A percentile compares a stretch with the other conserved stretches of the same genome.
phyloP scores from a whole-genome alignment of 1,284 basidiomycete species.

The Kwoniella shivajii region DNA sequence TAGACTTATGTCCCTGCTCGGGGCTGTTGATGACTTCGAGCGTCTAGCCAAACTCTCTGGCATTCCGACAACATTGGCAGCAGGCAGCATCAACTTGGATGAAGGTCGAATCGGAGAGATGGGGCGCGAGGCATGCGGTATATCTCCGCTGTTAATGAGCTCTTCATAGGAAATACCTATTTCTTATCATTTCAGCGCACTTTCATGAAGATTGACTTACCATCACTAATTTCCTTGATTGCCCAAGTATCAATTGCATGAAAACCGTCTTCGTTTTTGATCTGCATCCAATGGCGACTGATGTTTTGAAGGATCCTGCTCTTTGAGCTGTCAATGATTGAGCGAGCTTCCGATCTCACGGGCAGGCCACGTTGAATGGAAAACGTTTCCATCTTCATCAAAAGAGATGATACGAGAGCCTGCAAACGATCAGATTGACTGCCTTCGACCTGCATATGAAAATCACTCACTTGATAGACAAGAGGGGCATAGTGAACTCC shows the following conservation, averaged over 20 bases:
- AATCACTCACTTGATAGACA: constrained; percentile 68
- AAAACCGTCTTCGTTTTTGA: constrained; percentile 78
- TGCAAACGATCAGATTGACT: no score
- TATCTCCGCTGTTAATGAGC: constrained; percentile 56
- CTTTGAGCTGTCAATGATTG: constrained; percentile 69
- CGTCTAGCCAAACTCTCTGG: no score
- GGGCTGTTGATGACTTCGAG: no score
- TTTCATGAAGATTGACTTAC: constrained; percentile 56
- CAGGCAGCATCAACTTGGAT: no score
- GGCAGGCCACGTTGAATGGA: constrained; percentile 64
- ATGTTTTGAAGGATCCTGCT: constrained; percentile 63
- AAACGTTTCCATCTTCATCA: constrained; percentile 69
- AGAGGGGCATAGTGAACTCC: constrained; percentile 64
- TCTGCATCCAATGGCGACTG: constrained; percentile 66
- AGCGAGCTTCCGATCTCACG: constrained; percentile 65
- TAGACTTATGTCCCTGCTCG: no score
- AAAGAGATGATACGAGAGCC: constrained; percentile 72
- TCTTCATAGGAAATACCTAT: constrained; percentile 77
- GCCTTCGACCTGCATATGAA: no score
- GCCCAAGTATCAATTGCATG: constrained; percentile 79
- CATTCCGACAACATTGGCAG: no score
- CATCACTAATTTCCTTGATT: constrained; percentile 80
- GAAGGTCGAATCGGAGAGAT: no score
- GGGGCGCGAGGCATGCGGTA: no score
- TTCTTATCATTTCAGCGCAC: constrained; percentile 52